A percentile compares a stretch with the other conserved stretches of the same genome.
Evolutionary conservation across 129 eudicot genomes (phyloP).

Genomic region (Tanacetum coccineum): DNA sequence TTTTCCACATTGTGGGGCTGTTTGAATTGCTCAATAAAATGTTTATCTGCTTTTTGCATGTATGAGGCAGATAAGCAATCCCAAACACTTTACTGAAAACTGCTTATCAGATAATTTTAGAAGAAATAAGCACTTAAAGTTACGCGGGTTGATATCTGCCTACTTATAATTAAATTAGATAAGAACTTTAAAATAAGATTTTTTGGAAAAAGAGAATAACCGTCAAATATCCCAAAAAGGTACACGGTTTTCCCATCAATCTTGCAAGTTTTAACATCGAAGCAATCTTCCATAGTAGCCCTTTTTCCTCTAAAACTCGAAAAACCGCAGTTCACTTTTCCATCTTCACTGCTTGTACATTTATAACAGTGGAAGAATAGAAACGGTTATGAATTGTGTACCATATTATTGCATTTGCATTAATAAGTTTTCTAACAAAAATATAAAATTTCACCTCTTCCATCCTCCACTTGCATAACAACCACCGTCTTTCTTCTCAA

Average conservation of each 20-base stretch:
- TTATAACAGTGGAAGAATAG: constrained; percentile 3
- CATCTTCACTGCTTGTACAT: constrained; percentile 71
- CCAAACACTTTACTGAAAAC: background rate
- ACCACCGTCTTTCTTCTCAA: constrained; percentile 59
- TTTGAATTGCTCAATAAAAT: too few relatives aligned
- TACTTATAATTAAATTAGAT: too few relatives aligned
- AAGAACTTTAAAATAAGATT: too few relatives aligned
- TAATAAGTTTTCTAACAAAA: background rate
- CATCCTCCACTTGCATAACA: constrained; percentile 77
- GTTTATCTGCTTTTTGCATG: background rate
- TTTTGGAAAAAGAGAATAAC: constrained; percentile 37
- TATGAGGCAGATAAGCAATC: too few relatives aligned
- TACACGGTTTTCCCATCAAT: constrained; percentile 64
- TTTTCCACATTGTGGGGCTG: too few relatives aligned
- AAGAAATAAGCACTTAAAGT: too few relatives aligned
- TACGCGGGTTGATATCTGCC: too few relatives aligned
- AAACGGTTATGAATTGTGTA: too few relatives aligned
- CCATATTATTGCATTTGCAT: too few relatives aligned
- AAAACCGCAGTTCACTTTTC: constrained; percentile 73
- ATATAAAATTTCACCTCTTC: constrained; percentile 59
- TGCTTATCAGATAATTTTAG: too few relatives aligned
- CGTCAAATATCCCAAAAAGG: constrained; percentile 91
- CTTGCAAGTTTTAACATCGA: constrained; percentile 72
- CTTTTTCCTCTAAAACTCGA: constrained; percentile 95
- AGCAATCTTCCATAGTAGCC: constrained; percentile 92